Evolutionary conservation across 2,329 filamentous ascomycete species (phyloP).

Genomic region (Aaosphaeria pasadenensis): DNA sequence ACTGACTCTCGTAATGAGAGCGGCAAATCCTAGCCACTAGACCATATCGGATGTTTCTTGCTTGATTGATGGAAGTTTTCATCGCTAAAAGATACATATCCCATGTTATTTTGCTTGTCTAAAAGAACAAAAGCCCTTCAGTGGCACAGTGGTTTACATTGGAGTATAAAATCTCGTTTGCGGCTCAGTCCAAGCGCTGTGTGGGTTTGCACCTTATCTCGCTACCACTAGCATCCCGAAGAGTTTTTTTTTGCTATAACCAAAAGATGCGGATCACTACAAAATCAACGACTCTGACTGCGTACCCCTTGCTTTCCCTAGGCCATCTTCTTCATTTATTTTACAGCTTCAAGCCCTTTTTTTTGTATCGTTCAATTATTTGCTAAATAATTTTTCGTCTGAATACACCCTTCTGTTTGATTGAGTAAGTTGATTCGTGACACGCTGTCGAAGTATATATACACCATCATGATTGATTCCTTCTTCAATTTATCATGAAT

Average conservation of each 20-base stretch:
- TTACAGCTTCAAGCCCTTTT: no score
- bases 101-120: not conserved
- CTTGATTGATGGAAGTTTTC: constrained; percentile 3
- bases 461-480: not conserved
- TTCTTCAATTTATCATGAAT: not conserved
- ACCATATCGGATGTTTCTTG: not conserved
- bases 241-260: no score
- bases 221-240: not conserved
- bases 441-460: not conserved
- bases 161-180: not conserved
- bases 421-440: not conserved
- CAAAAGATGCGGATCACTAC: no score
- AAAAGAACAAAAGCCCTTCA: not conserved
- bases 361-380: no score
- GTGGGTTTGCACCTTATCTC: not conserved
- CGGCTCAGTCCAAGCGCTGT: not conserved
- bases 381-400: no score
- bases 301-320: no score
- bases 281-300: no score
- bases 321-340: no score
- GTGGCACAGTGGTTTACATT: not conserved
- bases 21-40: not conserved
- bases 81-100: no score
- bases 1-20: not conserved
- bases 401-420: no score